Base-by-base conservation (phyloP, 2,329 filamentous ascomycete genomes). In the Reticulascus tulasneorum region DNA sequence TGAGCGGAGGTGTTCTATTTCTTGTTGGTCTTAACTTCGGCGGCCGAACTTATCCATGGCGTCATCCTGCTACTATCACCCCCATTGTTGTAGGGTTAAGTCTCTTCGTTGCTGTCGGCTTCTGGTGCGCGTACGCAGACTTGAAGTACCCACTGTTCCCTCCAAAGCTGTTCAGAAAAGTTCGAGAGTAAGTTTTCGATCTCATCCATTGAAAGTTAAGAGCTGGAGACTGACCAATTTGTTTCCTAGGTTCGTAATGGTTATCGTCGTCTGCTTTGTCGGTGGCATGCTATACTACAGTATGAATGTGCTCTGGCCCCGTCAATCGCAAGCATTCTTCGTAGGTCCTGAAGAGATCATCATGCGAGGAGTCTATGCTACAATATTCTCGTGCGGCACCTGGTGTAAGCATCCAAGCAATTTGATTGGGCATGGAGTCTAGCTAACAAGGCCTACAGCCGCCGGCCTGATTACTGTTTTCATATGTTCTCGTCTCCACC, bases 221-320 rank as follows among this genome's bases (percentile, higher is more conserved):
- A 27, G 7, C 7, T 16, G 8, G n/a, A 27, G 3, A 3, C n/a
- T 8, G 13, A 24, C 23, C 9, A 24, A n/a, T 25, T 12, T n/a
- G 23, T 16, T 15, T 25, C 31, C 17, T 23, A 48, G 48, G n/a
- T 54, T 58, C 30, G 49, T 48, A 23, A 50, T 53, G 41, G 44
- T 57, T 38, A 47, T 56, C 21, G 50, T 56, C 9, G 54, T 57
- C 1, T 53, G 47, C 29, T 57, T 58, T 19, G 54, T 57, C 5
- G 51, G 48, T 7, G 54, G 54, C 11, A 57, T 58, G 53, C 44
- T 56, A 11, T 52, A 53, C 36, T 55, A 56, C 40, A 52, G 45
- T 33, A 55, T 53, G 49, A 54, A 55, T 34, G 53, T 56, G 8
- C 44, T 55, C 19, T 55, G 51, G 53, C 54, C 53, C 6, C 47